These are phyloP conservation scores for Cladosporium velox DNA, from an alignment of 2,329 filamentous ascomycete species.

Conservation along the genomic window DNA sequence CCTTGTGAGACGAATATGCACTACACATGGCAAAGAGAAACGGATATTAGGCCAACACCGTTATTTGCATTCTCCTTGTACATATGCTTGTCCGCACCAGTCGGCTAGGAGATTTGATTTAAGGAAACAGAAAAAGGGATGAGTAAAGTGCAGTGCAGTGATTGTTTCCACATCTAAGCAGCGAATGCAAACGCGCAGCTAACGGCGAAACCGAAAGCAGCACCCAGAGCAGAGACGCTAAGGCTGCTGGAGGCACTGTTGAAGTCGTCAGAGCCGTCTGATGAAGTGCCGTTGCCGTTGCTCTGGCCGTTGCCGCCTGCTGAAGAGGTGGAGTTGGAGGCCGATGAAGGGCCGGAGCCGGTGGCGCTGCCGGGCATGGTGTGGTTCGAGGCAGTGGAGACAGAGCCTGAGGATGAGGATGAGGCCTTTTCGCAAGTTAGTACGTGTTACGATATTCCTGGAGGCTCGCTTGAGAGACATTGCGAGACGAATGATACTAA, in stretches of 20 bases:
- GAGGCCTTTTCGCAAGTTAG: no score
- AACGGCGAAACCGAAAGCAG: not conserved
- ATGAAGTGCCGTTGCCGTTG: constrained; percentile 2
- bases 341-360: not conserved
- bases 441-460: no score
- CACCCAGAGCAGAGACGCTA: not conserved
- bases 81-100: not conserved
- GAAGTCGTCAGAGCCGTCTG: not conserved
- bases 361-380: not conserved
- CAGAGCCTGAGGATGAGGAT: not conserved
- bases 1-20: no score
- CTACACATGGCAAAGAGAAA: no score
- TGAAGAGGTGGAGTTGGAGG: constrained; percentile 3
- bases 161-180: not conserved
- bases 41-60: not conserved
- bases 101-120: not conserved
- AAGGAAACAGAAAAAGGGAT: no score
- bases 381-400: constrained; percentile 2
- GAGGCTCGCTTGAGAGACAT: no score
- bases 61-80: constrained; percentile 6
- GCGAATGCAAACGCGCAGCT: constrained; percentile 9
- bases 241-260: not conserved
- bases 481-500: not conserved
- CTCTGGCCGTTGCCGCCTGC: not conserved
- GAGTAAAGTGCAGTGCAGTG: not conserved